A percentile compares a stretch with the other conserved stretches of the same genome.
phyloP scores from a whole-genome alignment of 768 basidiomycete genomes.

The Mycena belliarum region DNA sequence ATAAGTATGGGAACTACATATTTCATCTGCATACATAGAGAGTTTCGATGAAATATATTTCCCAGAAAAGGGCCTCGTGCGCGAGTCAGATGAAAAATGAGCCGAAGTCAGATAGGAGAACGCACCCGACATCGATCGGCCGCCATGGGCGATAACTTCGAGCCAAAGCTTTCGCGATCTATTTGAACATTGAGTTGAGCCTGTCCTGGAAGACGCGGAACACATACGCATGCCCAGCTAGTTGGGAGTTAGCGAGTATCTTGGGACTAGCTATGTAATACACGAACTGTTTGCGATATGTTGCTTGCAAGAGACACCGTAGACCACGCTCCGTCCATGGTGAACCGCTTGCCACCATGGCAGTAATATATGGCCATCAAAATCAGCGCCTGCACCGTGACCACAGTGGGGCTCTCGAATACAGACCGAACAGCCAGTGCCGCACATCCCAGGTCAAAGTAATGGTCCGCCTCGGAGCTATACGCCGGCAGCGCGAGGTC shows the following conservation, averaged over 20 bases:
- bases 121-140: constrained; percentile 3
- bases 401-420: constrained; percentile 38
- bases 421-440: constrained; percentile 40
- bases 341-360: constrained; percentile 32
- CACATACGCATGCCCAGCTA: constrained; percentile 19
- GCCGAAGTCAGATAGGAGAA: constrained; percentile 22
- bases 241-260: background rate
- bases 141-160: constrained; percentile 33
- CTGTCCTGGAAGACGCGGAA: background rate
- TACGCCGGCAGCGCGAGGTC: constrained; percentile 30
- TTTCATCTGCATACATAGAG: constrained; percentile 34
- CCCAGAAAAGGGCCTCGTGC: constrained; percentile 46
- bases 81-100: constrained; percentile 10
- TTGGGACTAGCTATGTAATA: background rate
- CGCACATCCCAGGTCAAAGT: constrained; percentile 44
- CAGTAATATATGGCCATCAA: constrained; percentile 40
- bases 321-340: constrained; percentile 38
- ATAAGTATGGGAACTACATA: background rate
- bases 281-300: constrained; percentile 35
- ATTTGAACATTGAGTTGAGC: background rate
- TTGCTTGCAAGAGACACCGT: constrained; percentile 33
- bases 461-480: constrained; percentile 43
- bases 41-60: constrained; percentile 41
- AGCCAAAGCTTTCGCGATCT: constrained; percentile 18
- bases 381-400: constrained; percentile 41